These are phyloP conservation scores for Aspergillus indologenus DNA, from an alignment of 495 filamentous ascomycete genomes.

Conservation along the genomic window DNA sequence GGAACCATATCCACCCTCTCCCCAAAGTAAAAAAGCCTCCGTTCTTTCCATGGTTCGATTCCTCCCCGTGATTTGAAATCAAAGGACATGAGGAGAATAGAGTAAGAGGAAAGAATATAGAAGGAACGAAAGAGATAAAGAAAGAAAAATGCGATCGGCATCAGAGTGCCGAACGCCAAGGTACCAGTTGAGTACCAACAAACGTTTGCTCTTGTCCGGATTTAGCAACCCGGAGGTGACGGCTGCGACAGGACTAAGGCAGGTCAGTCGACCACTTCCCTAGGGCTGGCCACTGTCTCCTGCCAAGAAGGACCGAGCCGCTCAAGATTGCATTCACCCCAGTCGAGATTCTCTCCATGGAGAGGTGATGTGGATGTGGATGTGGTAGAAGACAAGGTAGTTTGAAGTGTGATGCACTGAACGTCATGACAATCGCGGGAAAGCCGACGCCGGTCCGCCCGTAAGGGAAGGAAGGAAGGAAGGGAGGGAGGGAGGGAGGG, in stretches of 20 bases:
- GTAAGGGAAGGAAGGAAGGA: neutral
- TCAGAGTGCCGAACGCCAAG: neutral
- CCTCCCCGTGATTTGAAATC: slow-evolving; percentile 1
- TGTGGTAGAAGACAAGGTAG: neutral
- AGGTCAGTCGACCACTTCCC: neutral
- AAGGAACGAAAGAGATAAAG: too few relatives aligned
- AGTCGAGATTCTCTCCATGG: neutral
- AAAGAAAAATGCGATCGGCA: neutral
- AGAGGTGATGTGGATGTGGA: neutral
- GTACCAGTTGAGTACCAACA: neutral
- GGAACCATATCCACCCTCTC: neutral
- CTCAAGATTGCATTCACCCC: slow-evolving; percentile 17
- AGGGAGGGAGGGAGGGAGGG: neutral
- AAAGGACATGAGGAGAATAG: neutral
- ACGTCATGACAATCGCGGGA: neutral
- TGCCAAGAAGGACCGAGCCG: slow-evolving; percentile 22
- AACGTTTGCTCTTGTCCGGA: neutral
- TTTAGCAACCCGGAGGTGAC: neutral
- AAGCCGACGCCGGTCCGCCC: neutral
- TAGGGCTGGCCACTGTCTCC: slow-evolving; percentile 3
- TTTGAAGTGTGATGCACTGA: neutral
- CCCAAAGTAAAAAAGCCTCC: neutral
- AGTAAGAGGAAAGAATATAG: too few relatives aligned
- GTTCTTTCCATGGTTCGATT: neutral
- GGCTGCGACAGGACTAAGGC: neutral